phyloP scores from a whole-genome alignment of 257 asterid species.

The Solanum peruvianum region DNA sequence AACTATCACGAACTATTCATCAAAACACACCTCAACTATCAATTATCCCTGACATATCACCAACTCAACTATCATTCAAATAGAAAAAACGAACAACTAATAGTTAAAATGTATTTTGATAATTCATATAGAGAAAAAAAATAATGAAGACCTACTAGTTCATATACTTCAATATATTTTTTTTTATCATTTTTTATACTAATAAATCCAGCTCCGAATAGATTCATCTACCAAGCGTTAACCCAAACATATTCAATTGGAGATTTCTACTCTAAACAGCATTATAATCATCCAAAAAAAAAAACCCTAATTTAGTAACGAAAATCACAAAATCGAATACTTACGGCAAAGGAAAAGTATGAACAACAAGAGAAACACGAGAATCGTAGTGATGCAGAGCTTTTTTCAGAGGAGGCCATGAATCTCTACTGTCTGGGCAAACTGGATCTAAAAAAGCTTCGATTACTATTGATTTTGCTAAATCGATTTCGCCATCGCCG shows the following conservation, averaged over 20 bases:
- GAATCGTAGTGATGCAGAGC: constrained; percentile 41
- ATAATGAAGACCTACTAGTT: not conserved
- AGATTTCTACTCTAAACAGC: not conserved
- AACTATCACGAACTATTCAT: not conserved
- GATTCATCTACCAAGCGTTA: not conserved
- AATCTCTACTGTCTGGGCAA: constrained; percentile 80
- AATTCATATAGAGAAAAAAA: not conserved
- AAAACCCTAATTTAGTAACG: not conserved
- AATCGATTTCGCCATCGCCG: not conserved
- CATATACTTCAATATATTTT: not conserved
- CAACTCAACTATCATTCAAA: not conserved
- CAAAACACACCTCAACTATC: not conserved
- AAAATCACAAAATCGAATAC: not conserved
- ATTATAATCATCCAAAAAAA: not conserved
- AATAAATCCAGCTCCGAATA: not conserved
- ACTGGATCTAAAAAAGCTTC: constrained; percentile 93
- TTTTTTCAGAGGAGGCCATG: constrained; percentile 74
- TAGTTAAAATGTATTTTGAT: no score
- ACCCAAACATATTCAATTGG: not conserved
- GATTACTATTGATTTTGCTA: constrained; percentile 23
- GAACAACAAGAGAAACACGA: constrained; percentile 32
- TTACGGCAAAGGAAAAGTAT: constrained; percentile 77
- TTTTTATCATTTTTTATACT: not conserved
- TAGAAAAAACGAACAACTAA: not conserved
- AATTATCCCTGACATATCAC: not conserved